phyloP scores from a whole-genome alignment of 305 asterid species.

The Ruellia speciosa region DNA sequence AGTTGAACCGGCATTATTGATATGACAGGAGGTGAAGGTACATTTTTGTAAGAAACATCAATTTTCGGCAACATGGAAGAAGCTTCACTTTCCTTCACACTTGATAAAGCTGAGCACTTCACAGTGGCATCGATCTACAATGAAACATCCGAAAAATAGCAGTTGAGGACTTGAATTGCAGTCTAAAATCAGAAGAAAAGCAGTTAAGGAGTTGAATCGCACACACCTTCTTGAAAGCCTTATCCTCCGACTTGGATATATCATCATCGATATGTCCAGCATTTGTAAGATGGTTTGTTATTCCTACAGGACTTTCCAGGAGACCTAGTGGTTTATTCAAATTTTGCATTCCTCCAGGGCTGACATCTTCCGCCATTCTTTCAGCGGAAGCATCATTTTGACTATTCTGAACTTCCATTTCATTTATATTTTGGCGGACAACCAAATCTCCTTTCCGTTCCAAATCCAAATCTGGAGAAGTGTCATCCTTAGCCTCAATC shows the following conservation, averaged over 20 bases:
- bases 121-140: conserved; percentile 32
- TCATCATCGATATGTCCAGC: conserved; percentile 22
- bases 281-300: conserved; percentile 19
- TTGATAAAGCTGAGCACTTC: conserved; percentile 22
- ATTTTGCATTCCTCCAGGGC: conserved; percentile 19
- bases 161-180: too few relatives aligned
- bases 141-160: too few relatives aligned
- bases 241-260: conserved; percentile 22
- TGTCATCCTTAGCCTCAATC: conserved; percentile 15
- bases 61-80: conserved; percentile 25
- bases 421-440: background rate
- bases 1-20: conserved; percentile 26
- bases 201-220: conserved; percentile 4
- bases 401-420: conserved; percentile 21
- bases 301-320: conserved; percentile 21
- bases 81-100: conserved; percentile 27
- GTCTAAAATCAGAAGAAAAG: background rate
- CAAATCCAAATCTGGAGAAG: conserved; percentile 3
- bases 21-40: conserved; percentile 23
- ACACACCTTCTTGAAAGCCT: conserved; percentile 27
- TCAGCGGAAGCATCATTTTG: conserved; percentile 16
- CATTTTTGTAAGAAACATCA: conserved; percentile 24
- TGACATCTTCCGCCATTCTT: conserved; percentile 19
- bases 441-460: too few relatives aligned
- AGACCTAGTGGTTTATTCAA: too few relatives aligned